Evolutionary conservation across 345 rosid species (phyloP), one percentile per base, ranked within the genome.

Genomic region (Cardamine occulta): DNA sequence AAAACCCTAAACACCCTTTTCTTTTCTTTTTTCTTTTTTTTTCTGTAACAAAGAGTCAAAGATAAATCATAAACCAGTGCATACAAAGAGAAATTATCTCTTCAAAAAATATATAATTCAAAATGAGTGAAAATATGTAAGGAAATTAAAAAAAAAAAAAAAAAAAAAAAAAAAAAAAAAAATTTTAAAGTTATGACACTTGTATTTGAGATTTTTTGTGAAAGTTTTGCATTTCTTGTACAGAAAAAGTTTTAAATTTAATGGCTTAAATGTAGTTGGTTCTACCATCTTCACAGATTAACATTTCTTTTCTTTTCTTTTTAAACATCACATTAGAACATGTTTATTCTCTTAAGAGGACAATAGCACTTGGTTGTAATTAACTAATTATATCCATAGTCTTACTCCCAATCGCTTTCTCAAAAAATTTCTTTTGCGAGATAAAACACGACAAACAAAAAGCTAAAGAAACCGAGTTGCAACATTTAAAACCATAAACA

Each of bases 401-500:
- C 75, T 72, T 72, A 37, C 42, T 12, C 28, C 47, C 45, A 19
- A 65, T 34, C 18, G 18, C 45, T 66, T 66, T 14, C 15, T 34
- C 32, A 66, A 55, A 55, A 65, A 55, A 45, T 62, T 18, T 21
- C 8, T 31, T 63, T 64, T 11, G 37, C 24, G 39, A 74, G 37
- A 48, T 23, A 14, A 48, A 11, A 32, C 54, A 45, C 21, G 10
- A 44, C 56, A 64, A 47, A 57, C 63, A 42, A 74, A 74, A 73
- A 34, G 2, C 52, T 72, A 37, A 48, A 58, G n/a, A 35, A 66
- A 58, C 69, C 1, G 15, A 60, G 48, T 75, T 61, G 63, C 79
- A 61, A 75, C 70, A 49, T 26, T 49, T 49, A 19, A 66, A 15
- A 28, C 17, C 44, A 68, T 49, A 51, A 40, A 39, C 31, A 13